These are phyloP conservation scores for Monilinia aucupariae DNA, from an alignment of 2,329 filamentous ascomycete species.

Conservation along the genomic window DNA sequence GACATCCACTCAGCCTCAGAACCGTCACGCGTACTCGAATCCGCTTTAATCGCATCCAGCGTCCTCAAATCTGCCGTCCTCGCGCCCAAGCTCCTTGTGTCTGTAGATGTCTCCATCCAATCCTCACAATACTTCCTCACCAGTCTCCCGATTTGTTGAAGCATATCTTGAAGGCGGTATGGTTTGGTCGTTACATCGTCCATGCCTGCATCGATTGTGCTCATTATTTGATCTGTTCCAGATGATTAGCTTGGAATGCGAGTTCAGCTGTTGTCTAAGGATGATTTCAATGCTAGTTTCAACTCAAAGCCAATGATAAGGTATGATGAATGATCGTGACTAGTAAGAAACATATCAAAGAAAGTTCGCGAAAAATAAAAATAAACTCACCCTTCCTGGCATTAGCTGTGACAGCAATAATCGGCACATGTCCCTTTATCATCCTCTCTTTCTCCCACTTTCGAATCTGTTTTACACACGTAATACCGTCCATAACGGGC, in stretches of 20 bases:
- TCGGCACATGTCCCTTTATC: slow-evolving; percentile 60
- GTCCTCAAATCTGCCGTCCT: background rate
- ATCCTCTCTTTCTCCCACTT: slow-evolving; percentile 54
- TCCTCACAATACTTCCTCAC: slow-evolving; percentile 14
- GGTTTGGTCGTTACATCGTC: slow-evolving; percentile 30
- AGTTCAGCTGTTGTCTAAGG: too few relatives aligned
- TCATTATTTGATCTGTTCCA: slow-evolving; percentile 55
- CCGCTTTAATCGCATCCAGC: too few relatives aligned
- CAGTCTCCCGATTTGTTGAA: slow-evolving; percentile 25
- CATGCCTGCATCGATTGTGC: slow-evolving; percentile 24
- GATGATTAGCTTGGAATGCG: background rate
- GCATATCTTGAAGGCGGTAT: slow-evolving; percentile 27
- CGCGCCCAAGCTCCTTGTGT: background rate
- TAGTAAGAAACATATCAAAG: too few relatives aligned
- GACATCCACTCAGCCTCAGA: too few relatives aligned
- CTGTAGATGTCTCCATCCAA: background rate
- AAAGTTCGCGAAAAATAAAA: too few relatives aligned
- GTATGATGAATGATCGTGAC: too few relatives aligned
- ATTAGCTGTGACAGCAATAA: slow-evolving; percentile 73
- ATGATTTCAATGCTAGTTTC: too few relatives aligned
- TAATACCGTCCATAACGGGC: slow-evolving; percentile 76
- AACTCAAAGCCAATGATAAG: too few relatives aligned
- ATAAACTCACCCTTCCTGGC: slow-evolving; percentile 42
- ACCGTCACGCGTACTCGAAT: too few relatives aligned
- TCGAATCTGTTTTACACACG: slow-evolving; percentile 63